Conservation (phyloP, 2,329 filamentous ascomycete genomes). For the Mycosphaerelloides madeirae region DNA sequence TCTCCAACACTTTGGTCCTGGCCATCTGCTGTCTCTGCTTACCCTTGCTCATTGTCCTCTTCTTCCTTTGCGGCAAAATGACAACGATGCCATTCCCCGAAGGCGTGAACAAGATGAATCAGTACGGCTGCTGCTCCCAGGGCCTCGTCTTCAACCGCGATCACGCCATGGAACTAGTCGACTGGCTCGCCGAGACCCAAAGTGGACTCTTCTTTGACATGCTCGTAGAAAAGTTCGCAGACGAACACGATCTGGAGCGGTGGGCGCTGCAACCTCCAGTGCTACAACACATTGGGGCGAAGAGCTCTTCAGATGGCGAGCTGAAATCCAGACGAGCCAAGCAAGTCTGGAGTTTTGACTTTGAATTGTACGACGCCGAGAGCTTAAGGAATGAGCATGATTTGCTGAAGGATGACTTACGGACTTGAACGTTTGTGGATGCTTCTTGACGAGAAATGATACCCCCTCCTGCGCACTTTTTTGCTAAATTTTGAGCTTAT, state of each 20-base stretch:
- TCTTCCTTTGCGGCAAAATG: constrained; percentile 39
- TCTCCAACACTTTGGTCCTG: constrained; percentile 25
- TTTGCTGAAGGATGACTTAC: too few relatives aligned
- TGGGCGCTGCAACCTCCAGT: constrained; percentile 42
- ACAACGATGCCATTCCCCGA: constrained; percentile 35
- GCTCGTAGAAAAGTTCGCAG: constrained; percentile 40
- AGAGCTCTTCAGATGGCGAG: constrained; percentile 35
- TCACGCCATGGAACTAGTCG: constrained; percentile 24
- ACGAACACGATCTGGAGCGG: constrained; percentile 35
- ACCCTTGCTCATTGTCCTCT: constrained; percentile 32
- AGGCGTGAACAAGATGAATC: constrained; percentile 39
- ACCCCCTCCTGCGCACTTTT: too few relatives aligned
- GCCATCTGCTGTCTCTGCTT: constrained; percentile 19
- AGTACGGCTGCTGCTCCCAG: constrained; percentile 44
- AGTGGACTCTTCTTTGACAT: constrained; percentile 37
- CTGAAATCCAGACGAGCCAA: constrained; percentile 24
- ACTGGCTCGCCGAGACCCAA: constrained; percentile 24
- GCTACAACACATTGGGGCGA: constrained; percentile 43
- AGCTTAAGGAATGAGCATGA: constrained; percentile 13
- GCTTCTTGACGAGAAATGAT: too few relatives aligned
- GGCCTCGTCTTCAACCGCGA: constrained; percentile 41
- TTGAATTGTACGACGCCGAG: constrained; percentile 32
- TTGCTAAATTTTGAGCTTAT: too few relatives aligned
- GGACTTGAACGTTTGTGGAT: too few relatives aligned
- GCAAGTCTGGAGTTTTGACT: constrained; percentile 39